phyloP scores from a whole-genome alignment of 1,284 basidiomycete species.

The Sanguinoderma infundibulare region DNA sequence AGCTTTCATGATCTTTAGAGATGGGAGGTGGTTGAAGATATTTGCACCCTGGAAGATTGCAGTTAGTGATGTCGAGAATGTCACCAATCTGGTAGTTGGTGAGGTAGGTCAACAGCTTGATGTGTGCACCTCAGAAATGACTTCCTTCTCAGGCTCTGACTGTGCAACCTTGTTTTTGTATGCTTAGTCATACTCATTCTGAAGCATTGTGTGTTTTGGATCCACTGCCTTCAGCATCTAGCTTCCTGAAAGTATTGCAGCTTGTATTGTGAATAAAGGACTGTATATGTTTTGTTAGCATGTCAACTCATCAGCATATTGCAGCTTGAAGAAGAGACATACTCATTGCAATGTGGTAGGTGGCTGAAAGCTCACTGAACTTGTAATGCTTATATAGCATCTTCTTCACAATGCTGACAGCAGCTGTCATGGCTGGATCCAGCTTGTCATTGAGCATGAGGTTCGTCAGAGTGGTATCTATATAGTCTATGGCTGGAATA shows the following conservation, averaged over 20 bases:
- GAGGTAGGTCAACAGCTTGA: too few species aligned
- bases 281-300: neutral
- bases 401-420: neutral
- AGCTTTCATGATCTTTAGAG: too few species aligned
- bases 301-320: too few species aligned
- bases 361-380: neutral
- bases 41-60: too few species aligned
- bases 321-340: too few species aligned
- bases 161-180: too few species aligned
- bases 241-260: neutral
- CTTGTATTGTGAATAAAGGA: neutral
- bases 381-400: neutral
- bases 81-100: too few species aligned
- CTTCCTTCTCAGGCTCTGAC: too few species aligned
- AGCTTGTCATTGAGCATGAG: conserved; percentile 3
- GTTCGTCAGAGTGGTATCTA: conserved; percentile 26
- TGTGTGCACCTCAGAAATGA: too few species aligned
- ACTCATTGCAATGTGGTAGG: neutral
- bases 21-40: too few species aligned
- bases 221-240: neutral
- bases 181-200: neutral
- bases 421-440: conserved; percentile 9
- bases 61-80: too few species aligned
- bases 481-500: conserved; percentile 33
- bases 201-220: neutral